Conservation (phyloP, 192 early-diverging fungal species). For the Coemansia sp. region DNA sequence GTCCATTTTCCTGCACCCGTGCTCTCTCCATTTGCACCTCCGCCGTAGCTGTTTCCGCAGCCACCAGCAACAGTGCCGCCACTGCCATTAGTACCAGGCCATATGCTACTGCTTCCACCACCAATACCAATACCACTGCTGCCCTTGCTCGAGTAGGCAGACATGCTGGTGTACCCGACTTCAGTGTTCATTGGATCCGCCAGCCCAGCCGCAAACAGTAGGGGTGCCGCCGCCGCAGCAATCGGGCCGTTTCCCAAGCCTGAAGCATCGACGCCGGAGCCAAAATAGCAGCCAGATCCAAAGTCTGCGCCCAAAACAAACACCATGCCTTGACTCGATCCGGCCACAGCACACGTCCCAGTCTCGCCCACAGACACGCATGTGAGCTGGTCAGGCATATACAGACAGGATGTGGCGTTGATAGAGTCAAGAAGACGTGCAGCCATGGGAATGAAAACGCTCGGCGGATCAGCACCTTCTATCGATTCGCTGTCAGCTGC, state of each 20-base stretch:
- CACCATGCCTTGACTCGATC: conserved; percentile 24
- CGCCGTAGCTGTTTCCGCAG: neutral
- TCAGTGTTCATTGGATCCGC: conserved; percentile 36
- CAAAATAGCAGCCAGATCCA: neutral
- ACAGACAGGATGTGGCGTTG: conserved; percentile 13
- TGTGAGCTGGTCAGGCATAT: conserved; percentile 26
- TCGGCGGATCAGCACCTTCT: conserved; percentile 9
- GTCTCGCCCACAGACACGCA: conserved; percentile 15
- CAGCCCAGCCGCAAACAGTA: conserved; percentile 31
- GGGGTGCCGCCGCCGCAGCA: neutral
- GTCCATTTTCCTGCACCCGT: conserved; percentile 4
- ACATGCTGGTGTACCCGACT: conserved; percentile 30
- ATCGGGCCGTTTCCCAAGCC: neutral
- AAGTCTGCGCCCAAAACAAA: conserved; percentile 5
- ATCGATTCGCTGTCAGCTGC: neutral
- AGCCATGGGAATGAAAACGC: conserved; percentile 32
- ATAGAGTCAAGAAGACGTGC: conserved; percentile 27
- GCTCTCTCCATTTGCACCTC: neutral
- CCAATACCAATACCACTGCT: neutral
- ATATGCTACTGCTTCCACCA: neutral
- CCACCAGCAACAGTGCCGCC: neutral
- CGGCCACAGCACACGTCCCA: conserved; percentile 15
- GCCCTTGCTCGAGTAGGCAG: conserved; percentile 13
- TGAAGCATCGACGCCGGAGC: neutral
- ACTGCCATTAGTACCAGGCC: neutral